Conservation (phyloP, 352 stramenopile genomes). For the Phytophthora brassicae region DNA sequence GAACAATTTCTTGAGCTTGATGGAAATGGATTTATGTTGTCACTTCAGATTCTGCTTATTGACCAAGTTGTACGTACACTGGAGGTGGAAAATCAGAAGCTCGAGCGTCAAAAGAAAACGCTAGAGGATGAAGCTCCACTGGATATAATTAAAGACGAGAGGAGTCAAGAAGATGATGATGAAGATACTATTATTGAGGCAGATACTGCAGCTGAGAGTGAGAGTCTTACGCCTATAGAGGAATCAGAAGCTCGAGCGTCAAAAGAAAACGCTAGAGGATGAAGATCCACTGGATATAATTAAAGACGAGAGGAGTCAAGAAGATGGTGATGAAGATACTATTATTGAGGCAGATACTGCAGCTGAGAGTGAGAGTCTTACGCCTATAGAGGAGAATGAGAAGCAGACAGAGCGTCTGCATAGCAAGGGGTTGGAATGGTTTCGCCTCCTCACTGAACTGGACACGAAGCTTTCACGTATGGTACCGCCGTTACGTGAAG, state of each 20-base stretch:
- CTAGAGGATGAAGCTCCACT: conserved; percentile 20
- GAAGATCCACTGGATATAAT: too few species aligned
- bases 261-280: too few species aligned
- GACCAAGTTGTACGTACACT: conserved; percentile 73
- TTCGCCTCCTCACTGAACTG: conserved; percentile 71
- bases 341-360: not conserved
- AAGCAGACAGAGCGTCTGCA: conserved; percentile 56
- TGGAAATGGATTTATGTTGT: conserved; percentile 67
- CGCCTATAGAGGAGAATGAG: conserved; percentile 29
- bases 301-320: not conserved
- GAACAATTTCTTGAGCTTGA: conserved; percentile 72
- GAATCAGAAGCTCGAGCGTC: conserved; percentile 35
- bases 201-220: not conserved
- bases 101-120: conserved; percentile 32
- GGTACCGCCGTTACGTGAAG: conserved; percentile 82
- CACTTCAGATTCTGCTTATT: conserved; percentile 81
- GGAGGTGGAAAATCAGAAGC: conserved; percentile 54
- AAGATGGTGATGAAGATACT: conserved; percentile 18
- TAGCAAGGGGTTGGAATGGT: conserved; percentile 83
- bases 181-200: conserved; percentile 14
- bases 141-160: not conserved
- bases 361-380: conserved; percentile 3
- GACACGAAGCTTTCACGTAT: conserved; percentile 82
- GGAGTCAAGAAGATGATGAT: not conserved
- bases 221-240: conserved; percentile 14